phyloP scores from a whole-genome alignment of 2,329 filamentous ascomycete genomes.

The Monosporascus sp. region DNA sequence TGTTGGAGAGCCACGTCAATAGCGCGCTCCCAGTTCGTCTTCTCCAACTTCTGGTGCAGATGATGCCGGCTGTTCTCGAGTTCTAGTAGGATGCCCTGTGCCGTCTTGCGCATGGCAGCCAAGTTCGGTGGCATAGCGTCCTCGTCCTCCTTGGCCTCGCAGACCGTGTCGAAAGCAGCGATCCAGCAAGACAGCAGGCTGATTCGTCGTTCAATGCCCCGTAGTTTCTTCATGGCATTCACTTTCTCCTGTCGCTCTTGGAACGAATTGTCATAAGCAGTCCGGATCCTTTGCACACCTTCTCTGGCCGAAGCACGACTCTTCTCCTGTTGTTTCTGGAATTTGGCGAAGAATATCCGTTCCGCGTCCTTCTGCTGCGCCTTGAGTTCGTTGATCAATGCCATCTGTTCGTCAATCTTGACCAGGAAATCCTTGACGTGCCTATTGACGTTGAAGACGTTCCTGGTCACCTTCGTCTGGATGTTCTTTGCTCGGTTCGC shows the following conservation, averaged over 20 bases:
- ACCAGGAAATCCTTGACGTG: conserved; percentile 99
- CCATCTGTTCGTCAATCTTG: conserved; percentile 98
- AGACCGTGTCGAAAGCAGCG: conserved; percentile 80
- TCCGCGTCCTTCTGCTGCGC: conserved; percentile 89
- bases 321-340: conserved; percentile 86
- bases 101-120: conserved; percentile 75
- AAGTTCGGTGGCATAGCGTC: conserved; percentile 64
- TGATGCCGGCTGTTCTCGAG: conserved; percentile 87
- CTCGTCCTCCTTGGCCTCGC: conserved; percentile 64
- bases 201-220: conserved; percentile 79
- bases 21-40: conserved; percentile 78
- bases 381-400: conserved; percentile 92
- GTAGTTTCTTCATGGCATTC: conserved; percentile 73
- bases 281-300: conserved; percentile 71
- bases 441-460: conserved; percentile 97
- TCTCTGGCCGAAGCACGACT: conserved; percentile 70
- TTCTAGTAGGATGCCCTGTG: conserved; percentile 81
- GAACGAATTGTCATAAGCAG: conserved; percentile 76
- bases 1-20: conserved; percentile 86
- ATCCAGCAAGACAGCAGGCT: conserved; percentile 87
- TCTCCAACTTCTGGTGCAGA: conserved; percentile 77
- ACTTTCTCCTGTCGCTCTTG: conserved; percentile 74
- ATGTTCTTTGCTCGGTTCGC: conserved; percentile 99
- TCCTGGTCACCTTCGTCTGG: conserved; percentile 98
- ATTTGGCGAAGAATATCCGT: conserved; percentile 75